Evolutionary conservation across 2,329 filamentous ascomycete species (phyloP).

Genomic region (Podosphaera fusca): DNA sequence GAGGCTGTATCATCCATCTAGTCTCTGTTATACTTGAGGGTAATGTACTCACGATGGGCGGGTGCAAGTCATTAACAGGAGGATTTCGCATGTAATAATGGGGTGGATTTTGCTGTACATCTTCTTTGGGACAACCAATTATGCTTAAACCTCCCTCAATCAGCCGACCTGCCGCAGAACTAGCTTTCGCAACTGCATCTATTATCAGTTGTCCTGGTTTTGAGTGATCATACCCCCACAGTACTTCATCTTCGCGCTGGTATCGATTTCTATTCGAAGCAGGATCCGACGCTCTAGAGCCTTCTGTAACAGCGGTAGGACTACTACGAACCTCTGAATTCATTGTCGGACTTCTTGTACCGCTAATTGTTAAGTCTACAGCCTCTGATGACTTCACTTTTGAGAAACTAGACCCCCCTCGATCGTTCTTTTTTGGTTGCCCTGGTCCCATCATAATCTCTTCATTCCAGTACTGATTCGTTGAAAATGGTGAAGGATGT

Average conservation of each 20-base stretch:
- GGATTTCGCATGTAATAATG: constrained; percentile 26
- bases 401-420: constrained; percentile 27
- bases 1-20: constrained; percentile 81
- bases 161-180: constrained; percentile 27
- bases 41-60: constrained; percentile 58
- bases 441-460: constrained; percentile 68
- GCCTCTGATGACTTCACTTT: constrained; percentile 37
- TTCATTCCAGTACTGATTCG: constrained; percentile 72
- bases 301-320: constrained; percentile 25
- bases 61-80: constrained; percentile 68
- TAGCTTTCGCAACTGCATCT: constrained; percentile 24
- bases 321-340: constrained; percentile 19
- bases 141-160: constrained; percentile 25
- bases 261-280: constrained; percentile 62
- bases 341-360: constrained; percentile 17
- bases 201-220: constrained; percentile 28
- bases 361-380: constrained; percentile 30
- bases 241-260: constrained; percentile 68
- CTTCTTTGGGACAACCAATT: constrained; percentile 14
- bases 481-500: constrained; percentile 63
- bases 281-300: constrained; percentile 21
- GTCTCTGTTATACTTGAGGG: constrained; percentile 47
- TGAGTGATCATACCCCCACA: constrained; percentile 46
- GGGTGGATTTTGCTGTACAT: constrained; percentile 13
- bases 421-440: constrained; percentile 36